Conservation (phyloP, 2,329 filamentous ascomycete genomes). For the Lecanicillium sp. region DNA sequence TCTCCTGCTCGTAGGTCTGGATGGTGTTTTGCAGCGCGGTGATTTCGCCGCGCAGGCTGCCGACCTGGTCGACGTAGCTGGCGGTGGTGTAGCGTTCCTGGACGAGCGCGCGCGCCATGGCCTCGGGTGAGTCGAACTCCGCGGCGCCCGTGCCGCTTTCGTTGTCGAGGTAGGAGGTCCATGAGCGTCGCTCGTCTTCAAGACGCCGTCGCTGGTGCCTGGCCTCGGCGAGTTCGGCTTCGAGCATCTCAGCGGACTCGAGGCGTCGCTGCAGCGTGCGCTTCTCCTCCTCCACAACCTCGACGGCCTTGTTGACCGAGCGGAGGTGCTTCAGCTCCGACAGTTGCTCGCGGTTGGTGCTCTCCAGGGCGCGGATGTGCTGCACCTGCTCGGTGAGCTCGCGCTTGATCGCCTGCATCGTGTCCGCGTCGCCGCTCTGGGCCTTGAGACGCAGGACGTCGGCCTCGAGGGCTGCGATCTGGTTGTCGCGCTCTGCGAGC, state of each 20-base stretch:
- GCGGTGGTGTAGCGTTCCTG: slow-evolving; percentile 76
- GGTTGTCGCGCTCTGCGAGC: slow-evolving; percentile 61
- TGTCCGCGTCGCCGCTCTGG: slow-evolving; percentile 80
- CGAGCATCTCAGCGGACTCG: slow-evolving; percentile 65
- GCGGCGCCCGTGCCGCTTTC: slow-evolving; percentile 55
- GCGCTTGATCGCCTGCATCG: slow-evolving; percentile 74
- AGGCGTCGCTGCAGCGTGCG: slow-evolving; percentile 71
- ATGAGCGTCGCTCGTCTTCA: slow-evolving; percentile 81
- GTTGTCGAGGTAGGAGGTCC: slow-evolving; percentile 77
- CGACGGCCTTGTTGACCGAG: slow-evolving; percentile 77
- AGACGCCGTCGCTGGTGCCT: slow-evolving; percentile 78
- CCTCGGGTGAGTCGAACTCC: slow-evolving; percentile 84
- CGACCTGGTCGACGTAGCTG: slow-evolving; percentile 73
- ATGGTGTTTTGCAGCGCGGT: slow-evolving; percentile 71
- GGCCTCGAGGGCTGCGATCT: slow-evolving; percentile 70
- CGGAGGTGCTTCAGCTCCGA: slow-evolving; percentile 76
- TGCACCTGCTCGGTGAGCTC: slow-evolving; percentile 87
- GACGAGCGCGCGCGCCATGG: slow-evolving; percentile 76
- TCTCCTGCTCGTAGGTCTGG: slow-evolving; percentile 65
- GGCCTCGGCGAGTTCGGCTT: slow-evolving; percentile 72
- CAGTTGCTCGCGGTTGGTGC: slow-evolving; percentile 71
- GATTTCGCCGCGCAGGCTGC: slow-evolving; percentile 71
- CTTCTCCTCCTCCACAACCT: slow-evolving; percentile 95
- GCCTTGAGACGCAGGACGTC: slow-evolving; percentile 81
- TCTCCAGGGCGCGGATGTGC: slow-evolving; percentile 83